phyloP scores from a whole-genome alignment of 805 yeast species.

The Metschnikowia shivogae region DNA sequence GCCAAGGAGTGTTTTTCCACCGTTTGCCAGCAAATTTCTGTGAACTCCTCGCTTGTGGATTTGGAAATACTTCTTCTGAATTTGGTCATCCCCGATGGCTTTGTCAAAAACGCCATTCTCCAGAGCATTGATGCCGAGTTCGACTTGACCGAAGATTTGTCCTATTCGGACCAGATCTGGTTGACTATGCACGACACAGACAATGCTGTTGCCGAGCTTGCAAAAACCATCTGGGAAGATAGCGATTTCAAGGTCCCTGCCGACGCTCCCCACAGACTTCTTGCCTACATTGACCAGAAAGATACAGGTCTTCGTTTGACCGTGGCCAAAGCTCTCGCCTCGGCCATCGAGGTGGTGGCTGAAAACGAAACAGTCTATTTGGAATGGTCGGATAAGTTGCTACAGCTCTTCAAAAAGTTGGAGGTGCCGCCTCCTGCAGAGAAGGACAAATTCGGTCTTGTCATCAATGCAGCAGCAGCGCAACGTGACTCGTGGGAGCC shows the following conservation, averaged over 20 bases:
- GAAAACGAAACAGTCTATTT: slow-evolving; percentile 23
- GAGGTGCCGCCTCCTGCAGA: slow-evolving; percentile 73
- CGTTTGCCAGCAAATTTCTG: slow-evolving; percentile 70
- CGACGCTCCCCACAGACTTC: slow-evolving; percentile 44
- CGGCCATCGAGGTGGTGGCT: slow-evolving; percentile 42
- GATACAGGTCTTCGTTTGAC: slow-evolving; percentile 72
- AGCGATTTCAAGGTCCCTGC: slow-evolving; percentile 50
- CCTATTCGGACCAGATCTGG: slow-evolving; percentile 67
- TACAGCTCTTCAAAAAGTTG: slow-evolving; percentile 54
- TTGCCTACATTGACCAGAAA: slow-evolving; percentile 45
- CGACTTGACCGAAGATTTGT: slow-evolving; percentile 46
- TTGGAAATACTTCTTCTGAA: slow-evolving; percentile 53
- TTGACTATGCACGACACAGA: slow-evolving; percentile 75
- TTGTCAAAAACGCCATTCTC: slow-evolving; percentile 74
- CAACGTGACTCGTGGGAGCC: slow-evolving; percentile 80
- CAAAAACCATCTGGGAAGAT: slow-evolving; percentile 83
- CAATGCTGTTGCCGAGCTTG: slow-evolving; percentile 55
- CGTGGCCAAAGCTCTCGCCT: slow-evolving; percentile 64
- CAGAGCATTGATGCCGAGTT: slow-evolving; percentile 87
- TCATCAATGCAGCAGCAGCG: slow-evolving; percentile 54
- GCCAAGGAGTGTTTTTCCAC: slow-evolving; percentile 82
- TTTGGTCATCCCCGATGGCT: slow-evolving; percentile 55
- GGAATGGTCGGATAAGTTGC: slow-evolving; percentile 40
- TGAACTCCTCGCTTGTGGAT: slow-evolving; percentile 55
- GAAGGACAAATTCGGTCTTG: slow-evolving; percentile 76